Evolutionary conservation across 176 grass and related monocot species (phyloP), one percentile per base, ranked within the genome.

Genomic region (Lolium multiflorum): DNA sequence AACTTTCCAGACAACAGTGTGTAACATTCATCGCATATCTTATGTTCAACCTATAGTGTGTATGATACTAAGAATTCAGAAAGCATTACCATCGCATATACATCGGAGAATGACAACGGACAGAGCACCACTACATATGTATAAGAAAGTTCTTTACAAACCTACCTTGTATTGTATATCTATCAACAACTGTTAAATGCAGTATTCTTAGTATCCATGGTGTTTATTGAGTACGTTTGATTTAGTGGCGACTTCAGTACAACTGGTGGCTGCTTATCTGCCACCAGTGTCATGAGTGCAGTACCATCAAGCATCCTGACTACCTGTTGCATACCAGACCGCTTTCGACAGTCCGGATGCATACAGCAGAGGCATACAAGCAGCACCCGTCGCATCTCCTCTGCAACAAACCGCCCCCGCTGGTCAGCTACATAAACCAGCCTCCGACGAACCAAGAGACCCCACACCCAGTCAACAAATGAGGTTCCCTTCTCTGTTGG

Each of bases 401-500:
- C 90, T 0, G 84, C 77, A 52, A 78, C 85, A 85, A 92, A 92
- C 13, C 70, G 84, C 4, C 85, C 91, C 26, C 49, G 52, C 6
- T 73, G 88, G 77, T 95, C 93, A 13, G 88, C 90, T 28, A 88
- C 91, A 59, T 92, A 85, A 65, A 87, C 85, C 70, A 95, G 76
- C 74, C 93, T 85, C n/a, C 82, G 70, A 16, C 78, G 78, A 62
- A 77, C 74, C 78, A 82, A 87, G 43, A 95, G 83, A 83, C 50
- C 44, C 94, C 94, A 96, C 38, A 93, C 94, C 89, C 84, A 93
- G 74, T 93, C 87, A 56, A 91, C 89, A 37, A 93, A 24, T 63
- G 69, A 41, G 3, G 81, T 15, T 65, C 88, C 89, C 25, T 59
- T 83, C 71, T 89, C 85, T 6, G 88, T 65, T 11, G 94, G 90